phyloP scores from a whole-genome alignment of 179 eudicot genomes.

The Gypsophila paniculata region DNA sequence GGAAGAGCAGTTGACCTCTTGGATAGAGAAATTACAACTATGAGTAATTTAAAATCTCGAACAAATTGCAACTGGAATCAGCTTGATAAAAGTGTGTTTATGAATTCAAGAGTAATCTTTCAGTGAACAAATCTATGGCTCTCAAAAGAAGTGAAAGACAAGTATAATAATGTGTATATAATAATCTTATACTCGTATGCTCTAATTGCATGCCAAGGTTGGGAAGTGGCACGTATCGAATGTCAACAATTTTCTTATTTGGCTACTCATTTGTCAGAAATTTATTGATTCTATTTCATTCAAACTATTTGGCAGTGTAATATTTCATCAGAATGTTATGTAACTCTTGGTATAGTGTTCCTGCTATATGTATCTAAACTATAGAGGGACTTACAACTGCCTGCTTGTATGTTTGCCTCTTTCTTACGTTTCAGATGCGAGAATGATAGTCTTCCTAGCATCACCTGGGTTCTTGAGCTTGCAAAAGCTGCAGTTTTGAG shows the following conservation, averaged over 20 bases:
- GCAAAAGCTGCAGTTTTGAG: slow-evolving; percentile 91
- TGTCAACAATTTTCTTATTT: background rate
- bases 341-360: background rate
- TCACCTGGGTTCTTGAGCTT: slow-evolving; percentile 79
- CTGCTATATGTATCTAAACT: background rate
- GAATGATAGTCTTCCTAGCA: slow-evolving; percentile 79
- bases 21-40: background rate
- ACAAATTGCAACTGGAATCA: background rate
- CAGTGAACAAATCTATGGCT: background rate
- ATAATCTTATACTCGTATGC: background rate
- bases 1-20: background rate
- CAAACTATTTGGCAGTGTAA: slow-evolving; percentile 1
- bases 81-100: too few relatives aligned
- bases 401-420: slow-evolving; percentile 1
- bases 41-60: background rate
- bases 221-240: background rate
- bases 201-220: background rate
- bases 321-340: background rate
- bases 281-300: background rate
- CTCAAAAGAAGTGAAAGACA: background rate
- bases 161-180: background rate
- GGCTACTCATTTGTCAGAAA: background rate
- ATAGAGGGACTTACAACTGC: slow-evolving; percentile 1
- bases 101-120: background rate
- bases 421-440: slow-evolving; percentile 56